Conservation (phyloP, 2,329 filamentous ascomycete species). For the Sphaerulina musiva region DNA sequence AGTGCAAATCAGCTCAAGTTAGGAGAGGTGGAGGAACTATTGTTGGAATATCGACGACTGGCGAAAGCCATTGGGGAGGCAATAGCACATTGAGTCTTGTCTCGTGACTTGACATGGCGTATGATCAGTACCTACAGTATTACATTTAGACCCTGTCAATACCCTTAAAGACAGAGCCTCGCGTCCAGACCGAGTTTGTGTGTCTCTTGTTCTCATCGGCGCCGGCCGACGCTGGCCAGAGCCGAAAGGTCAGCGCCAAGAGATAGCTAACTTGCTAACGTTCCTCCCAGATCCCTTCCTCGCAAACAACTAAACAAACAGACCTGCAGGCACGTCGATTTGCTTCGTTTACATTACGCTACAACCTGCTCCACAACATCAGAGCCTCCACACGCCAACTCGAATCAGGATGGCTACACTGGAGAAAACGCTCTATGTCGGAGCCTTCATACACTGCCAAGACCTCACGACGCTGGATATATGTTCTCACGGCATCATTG, state of each 20-base stretch:
- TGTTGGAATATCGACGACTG: conserved; percentile 36
- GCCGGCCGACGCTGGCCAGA: neutral
- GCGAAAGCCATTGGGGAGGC: conserved; percentile 41
- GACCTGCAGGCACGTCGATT: neutral
- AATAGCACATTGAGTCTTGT: conserved; percentile 25
- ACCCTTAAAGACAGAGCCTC: neutral
- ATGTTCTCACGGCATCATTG: conserved; percentile 42
- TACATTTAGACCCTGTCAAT: neutral
- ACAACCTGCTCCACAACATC: neutral
- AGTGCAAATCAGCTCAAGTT: conserved; percentile 42
- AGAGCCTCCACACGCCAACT: neutral
- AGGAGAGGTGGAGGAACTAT: conserved; percentile 44
- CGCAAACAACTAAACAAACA: neutral
- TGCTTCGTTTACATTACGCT: neutral
- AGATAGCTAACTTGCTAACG: neutral
- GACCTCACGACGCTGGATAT: conserved; percentile 46
- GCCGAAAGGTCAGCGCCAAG: neutral
- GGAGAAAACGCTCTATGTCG: conserved; percentile 47
- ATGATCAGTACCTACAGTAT: too few species aligned
- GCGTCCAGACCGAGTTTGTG: neutral
- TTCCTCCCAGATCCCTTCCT: neutral
- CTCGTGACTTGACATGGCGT: too few species aligned
- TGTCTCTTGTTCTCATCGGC: neutral
- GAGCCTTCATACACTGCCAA: conserved; percentile 56
- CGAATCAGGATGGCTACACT: conserved; percentile 14